A percentile compares a stretch with the other conserved stretches of the same genome.
phyloP scores from a whole-genome alignment of 495 filamentous ascomycete genomes.

The Gamarada debralockiae region DNA sequence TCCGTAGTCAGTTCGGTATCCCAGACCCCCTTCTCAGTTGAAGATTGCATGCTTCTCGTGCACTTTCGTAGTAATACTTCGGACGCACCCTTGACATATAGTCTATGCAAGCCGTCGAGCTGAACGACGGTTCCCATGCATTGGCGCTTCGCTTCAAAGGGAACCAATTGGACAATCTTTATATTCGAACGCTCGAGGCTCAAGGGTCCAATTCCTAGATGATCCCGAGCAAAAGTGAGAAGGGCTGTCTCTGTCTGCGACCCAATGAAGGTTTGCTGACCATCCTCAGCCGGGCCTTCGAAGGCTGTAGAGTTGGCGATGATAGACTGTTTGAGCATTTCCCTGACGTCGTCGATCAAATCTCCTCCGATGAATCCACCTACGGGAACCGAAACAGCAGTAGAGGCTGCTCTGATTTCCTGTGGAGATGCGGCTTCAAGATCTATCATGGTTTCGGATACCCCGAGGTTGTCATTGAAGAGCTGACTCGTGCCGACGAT shows the following conservation, averaged over 20 bases:
- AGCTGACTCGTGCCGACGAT: constrained; percentile 64
- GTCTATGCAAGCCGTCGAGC: constrained; percentile 58
- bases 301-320: constrained; percentile 86
- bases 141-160: constrained; percentile 83
- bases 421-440: constrained; percentile 24
- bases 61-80: constrained; percentile 77
- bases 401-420: constrained; percentile 26
- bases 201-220: constrained; percentile 69
- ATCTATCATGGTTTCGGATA: constrained; percentile 20
- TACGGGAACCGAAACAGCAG: constrained; percentile 40
- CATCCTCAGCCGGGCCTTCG: constrained; percentile 73
- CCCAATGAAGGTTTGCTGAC: constrained; percentile 67
- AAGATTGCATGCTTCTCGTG: constrained; percentile 63
- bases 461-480: constrained; percentile 45
- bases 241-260: constrained; percentile 90
- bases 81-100: constrained; percentile 83
- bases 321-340: constrained; percentile 71
- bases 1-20: constrained; percentile 49
- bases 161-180: constrained; percentile 67
- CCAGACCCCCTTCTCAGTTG: constrained; percentile 54
- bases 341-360: constrained; percentile 56
- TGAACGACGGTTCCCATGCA: constrained; percentile 81
- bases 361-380: constrained; percentile 56
- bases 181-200: constrained; percentile 65
- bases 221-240: constrained; percentile 67